A percentile compares a stretch with the other conserved stretches of the same genome.
Evolutionary conservation across 306 rosid species (phyloP).

Genomic region (Rosa multiflora): DNA sequence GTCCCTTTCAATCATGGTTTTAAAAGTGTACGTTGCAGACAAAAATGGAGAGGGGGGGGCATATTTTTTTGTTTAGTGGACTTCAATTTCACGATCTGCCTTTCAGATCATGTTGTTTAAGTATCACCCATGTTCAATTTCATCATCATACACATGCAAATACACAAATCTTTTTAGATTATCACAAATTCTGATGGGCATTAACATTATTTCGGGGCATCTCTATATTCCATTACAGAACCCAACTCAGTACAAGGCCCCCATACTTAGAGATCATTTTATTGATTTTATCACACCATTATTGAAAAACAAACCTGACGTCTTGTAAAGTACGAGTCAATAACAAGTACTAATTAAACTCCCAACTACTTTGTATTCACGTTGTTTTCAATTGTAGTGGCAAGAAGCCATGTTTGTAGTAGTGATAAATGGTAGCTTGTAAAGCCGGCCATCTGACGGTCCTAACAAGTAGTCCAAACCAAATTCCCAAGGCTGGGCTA

Average conservation of each 20-base stretch:
- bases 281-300: background rate
- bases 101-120: background rate
- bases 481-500: background rate
- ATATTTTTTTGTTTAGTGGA: background rate
- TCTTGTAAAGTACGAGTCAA: background rate
- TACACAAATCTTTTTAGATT: background rate
- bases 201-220: background rate
- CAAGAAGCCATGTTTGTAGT: background rate
- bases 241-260: background rate
- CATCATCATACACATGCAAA: background rate
- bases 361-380: background rate
- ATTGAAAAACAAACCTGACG: background rate
- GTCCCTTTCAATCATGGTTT: background rate
- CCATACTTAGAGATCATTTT: background rate
- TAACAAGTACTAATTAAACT: background rate
- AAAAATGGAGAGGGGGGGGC: background rate
- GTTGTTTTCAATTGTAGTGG: background rate
- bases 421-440: background rate
- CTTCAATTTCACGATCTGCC: background rate
- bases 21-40: background rate
- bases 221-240: background rate
- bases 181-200: background rate
- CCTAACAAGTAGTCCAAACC: constrained; percentile 5
- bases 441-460: constrained; percentile 1
- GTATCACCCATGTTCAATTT: too few species aligned